Conservation (phyloP, 2,329 filamentous ascomycete genomes). For the Pyrenophora seminiperda region DNA sequence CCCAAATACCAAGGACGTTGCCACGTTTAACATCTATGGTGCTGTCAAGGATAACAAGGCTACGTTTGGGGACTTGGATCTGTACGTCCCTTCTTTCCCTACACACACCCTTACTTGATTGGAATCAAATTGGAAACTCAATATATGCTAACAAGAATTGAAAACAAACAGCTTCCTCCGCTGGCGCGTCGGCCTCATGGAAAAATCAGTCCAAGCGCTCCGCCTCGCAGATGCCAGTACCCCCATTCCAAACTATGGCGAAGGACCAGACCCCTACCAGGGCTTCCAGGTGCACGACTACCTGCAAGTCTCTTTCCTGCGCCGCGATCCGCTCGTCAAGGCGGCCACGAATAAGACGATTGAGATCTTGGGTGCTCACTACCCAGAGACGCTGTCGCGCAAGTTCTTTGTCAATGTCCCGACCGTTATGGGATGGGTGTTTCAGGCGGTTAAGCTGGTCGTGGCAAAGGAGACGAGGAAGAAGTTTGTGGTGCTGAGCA, state of each 20-base stretch:
- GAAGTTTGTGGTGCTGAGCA: constrained; percentile 57
- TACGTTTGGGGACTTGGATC: constrained; percentile 81
- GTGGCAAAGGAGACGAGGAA: constrained; percentile 55
- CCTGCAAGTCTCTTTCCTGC: constrained; percentile 82
- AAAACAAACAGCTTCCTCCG: constrained; percentile 73
- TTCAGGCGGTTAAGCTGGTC: constrained; percentile 54
- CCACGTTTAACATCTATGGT: constrained; percentile 94
- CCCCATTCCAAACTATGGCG: constrained; percentile 70
- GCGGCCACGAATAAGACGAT: constrained; percentile 80
- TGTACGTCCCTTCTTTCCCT: constrained; percentile 58
- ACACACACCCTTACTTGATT: not conserved
- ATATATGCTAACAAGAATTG: not conserved
- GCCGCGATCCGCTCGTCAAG: constrained; percentile 77
- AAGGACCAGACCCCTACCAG: constrained; percentile 78
- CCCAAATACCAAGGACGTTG: constrained; percentile 64
- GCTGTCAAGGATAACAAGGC: constrained; percentile 77
- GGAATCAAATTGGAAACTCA: not conserved
- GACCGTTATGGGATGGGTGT: constrained; percentile 81
- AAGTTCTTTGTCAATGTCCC: constrained; percentile 98
- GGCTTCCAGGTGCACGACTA: constrained; percentile 96
- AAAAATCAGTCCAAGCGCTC: constrained; percentile 77
- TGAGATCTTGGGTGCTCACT: constrained; percentile 76
- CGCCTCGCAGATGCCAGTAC: constrained; percentile 70
- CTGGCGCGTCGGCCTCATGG: constrained; percentile 92
- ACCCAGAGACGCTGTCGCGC: constrained; percentile 85